Percentiles rank a stretch among this genome's conserved stretches.
Conservation (phyloP, 2,329 filamentous ascomycete genomes). For the Fusarium drepaniforme region DNA sequence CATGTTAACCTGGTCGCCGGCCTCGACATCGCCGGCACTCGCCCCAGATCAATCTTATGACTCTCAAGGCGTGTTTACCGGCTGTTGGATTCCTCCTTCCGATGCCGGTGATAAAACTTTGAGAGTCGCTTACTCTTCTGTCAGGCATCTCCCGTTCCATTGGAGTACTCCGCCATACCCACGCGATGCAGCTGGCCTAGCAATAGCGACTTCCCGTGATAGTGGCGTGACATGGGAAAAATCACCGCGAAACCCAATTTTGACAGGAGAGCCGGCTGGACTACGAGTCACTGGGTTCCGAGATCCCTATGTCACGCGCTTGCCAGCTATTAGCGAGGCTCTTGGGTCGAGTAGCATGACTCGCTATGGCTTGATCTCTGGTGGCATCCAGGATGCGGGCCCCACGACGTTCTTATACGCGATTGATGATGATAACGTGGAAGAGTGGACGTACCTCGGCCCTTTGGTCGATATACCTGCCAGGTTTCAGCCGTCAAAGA, state of each 20-base stretch:
- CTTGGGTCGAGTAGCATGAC: constrained; percentile 10
- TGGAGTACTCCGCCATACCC: constrained; percentile 47
- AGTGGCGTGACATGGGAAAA: constrained; percentile 48
- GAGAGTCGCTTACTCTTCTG: constrained; percentile 48
- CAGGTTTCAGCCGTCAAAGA: constrained; percentile 50
- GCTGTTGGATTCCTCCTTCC: constrained; percentile 60
- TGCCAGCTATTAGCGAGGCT: constrained; percentile 35
- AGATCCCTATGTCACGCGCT: constrained; percentile 45
- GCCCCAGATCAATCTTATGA: constrained; percentile 57
- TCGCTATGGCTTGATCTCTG: constrained; percentile 61
- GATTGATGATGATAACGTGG: constrained; percentile 52
- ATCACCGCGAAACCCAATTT: constrained; percentile 41
- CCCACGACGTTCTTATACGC: constrained; percentile 61
- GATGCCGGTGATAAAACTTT: constrained; percentile 52
- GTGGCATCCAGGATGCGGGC: constrained; percentile 53
- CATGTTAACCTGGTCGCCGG: constrained; percentile 55
- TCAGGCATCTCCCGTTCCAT: constrained; percentile 48
- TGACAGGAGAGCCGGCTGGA: constrained; percentile 40
- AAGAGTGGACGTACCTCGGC: constrained; percentile 57
- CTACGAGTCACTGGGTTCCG: constrained; percentile 46
- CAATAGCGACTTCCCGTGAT: constrained; percentile 52
- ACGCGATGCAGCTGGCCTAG: constrained; percentile 51
- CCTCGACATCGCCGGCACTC: constrained; percentile 45
- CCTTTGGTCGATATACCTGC: constrained; percentile 53
- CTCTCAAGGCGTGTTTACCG: constrained; percentile 63